Conservation (phyloP, 345 rosid genomes). For the Brassica rapa region DNA sequence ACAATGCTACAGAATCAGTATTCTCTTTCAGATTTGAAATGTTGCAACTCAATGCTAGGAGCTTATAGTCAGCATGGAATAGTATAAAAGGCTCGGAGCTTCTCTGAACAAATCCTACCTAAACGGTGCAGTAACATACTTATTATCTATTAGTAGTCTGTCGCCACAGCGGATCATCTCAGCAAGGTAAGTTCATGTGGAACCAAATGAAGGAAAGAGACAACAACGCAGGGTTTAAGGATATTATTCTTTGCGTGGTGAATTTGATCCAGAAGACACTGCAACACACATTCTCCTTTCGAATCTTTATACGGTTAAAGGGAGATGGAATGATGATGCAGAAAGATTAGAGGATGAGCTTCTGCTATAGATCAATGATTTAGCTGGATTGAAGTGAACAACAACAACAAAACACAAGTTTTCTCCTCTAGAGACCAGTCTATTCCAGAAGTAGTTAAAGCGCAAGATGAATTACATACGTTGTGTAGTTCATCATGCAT, state of each 20-base stretch:
- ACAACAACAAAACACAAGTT: constrained; percentile 33
- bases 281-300: constrained; percentile 46
- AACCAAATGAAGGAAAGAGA: constrained; percentile 53
- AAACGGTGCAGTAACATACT: too few species aligned
- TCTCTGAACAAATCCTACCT: constrained; percentile 8
- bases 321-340: constrained; percentile 68
- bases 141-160: constrained; percentile 59
- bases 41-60: constrained; percentile 84
- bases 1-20: constrained; percentile 53
- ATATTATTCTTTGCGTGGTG: constrained; percentile 78
- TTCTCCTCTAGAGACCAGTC: constrained; percentile 66
- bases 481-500: constrained; percentile 29
- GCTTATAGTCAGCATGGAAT: constrained; percentile 76
- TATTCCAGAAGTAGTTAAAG: constrained; percentile 25
- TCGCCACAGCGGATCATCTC: constrained; percentile 65
- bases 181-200: constrained; percentile 69
- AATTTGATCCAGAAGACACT: constrained; percentile 61
- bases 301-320: constrained; percentile 68
- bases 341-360: constrained; percentile 58
- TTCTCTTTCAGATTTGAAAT: constrained; percentile 73
- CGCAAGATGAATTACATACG: constrained; percentile 55
- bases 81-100: constrained; percentile 55
- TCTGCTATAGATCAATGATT: constrained; percentile 69
- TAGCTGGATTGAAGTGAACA: constrained; percentile 77
- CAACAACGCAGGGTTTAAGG: constrained; percentile 55